These are phyloP conservation scores for Solanum gandarillasii DNA, from an alignment of 257 asterid species.

Conservation along the genomic window DNA sequence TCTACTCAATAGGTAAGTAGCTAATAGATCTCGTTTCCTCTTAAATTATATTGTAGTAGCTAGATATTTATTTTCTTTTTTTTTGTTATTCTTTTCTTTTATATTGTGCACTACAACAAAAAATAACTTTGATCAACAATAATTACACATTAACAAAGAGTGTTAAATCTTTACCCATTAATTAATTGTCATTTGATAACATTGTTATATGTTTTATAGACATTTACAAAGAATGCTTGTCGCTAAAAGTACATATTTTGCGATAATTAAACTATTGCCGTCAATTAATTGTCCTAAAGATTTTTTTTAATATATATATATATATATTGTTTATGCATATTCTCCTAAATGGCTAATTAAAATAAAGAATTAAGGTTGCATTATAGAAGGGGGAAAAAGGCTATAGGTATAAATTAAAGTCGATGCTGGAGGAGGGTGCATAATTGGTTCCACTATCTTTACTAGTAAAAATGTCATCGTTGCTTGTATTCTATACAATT, in stretches of 20 bases:
- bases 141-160: not conserved
- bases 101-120: not conserved
- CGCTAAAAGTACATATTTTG: no score
- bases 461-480: constrained; percentile 41
- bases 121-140: no score
- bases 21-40: not conserved
- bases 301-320: no score
- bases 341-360: not conserved
- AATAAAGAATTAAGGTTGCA: constrained; percentile 1
- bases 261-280: not conserved
- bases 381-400: not conserved
- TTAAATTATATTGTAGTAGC: not conserved
- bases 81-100: not conserved
- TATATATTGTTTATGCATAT: not conserved
- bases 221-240: no score
- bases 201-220: no score
- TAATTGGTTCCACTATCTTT: constrained; percentile 76
- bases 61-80: not conserved
- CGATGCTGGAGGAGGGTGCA: constrained; percentile 22
- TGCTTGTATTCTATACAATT: constrained; percentile 35
- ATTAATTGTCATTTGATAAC: no score
- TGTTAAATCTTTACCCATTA: no score
- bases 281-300: no score
- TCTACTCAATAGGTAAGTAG: not conserved
- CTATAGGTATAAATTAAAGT: not conserved